A percentile compares a stretch with the other conserved stretches of the same genome.
Evolutionary conservation across 768 basidiomycete genomes (phyloP).

Genomic region (Phaffia australis): DNA sequence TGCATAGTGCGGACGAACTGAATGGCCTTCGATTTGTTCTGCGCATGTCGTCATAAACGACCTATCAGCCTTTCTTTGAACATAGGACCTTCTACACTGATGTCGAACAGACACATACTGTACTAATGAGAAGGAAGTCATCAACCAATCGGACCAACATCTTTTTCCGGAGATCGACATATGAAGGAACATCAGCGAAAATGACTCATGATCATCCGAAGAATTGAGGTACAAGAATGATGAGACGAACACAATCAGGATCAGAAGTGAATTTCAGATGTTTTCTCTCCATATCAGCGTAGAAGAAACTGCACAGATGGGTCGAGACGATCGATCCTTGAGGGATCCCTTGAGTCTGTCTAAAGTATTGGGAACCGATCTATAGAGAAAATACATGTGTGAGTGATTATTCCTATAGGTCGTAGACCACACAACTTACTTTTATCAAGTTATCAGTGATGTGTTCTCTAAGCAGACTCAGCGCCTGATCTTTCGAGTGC

Average conservation of each 20-base stretch:
- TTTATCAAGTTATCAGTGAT: constrained; percentile 88
- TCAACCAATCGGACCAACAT: constrained; percentile 77
- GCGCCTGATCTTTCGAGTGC: background rate
- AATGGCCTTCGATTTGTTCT: constrained; percentile 19
- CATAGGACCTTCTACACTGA: background rate
- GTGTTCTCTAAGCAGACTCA: constrained; percentile 62
- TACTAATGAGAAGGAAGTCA: constrained; percentile 83
- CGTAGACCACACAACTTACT: constrained; percentile 39
- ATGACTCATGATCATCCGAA: background rate
- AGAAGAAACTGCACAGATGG: constrained; percentile 79
- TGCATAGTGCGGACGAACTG: constrained; percentile 25
- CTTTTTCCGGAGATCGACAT: constrained; percentile 40
- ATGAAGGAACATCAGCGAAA: background rate
- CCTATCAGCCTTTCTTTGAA: too few species aligned
- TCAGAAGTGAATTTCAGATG: constrained; percentile 48
- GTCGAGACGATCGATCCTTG: constrained; percentile 95
- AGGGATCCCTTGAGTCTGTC: constrained; percentile 87
- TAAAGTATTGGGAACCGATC: constrained; percentile 72
- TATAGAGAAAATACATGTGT: constrained; percentile 33
- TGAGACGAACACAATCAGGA: constrained; percentile 50
- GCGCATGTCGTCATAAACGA: too few species aligned
- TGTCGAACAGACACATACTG: constrained; percentile 34
- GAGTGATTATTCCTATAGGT: too few species aligned
- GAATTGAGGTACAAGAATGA: background rate
- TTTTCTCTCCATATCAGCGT: constrained; percentile 71